Percentiles rank a stretch among this genome's conserved stretches.
These are phyloP conservation scores for Ophiocordyceps camponoti-rufipedis DNA, from an alignment of 2,329 filamentous ascomycete species.

Conservation along the genomic window DNA sequence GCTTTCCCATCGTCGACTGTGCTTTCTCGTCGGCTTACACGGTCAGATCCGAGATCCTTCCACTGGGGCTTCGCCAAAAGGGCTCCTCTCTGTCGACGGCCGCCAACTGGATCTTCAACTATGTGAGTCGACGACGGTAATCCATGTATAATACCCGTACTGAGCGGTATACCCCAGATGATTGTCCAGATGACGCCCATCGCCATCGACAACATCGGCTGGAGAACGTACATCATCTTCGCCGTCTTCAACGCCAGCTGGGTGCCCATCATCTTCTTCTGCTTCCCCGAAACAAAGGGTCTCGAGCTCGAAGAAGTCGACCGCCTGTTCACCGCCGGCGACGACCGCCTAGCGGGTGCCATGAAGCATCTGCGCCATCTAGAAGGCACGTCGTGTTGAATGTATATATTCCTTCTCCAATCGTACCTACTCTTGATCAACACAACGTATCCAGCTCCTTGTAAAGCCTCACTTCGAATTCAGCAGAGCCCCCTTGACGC, in stretches of 20 bases:
- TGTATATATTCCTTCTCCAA: not conserved
- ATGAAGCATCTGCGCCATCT: not conserved
- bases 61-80: conserved; percentile 11
- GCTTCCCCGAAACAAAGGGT: conserved; percentile 13
- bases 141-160: no score
- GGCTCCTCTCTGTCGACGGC: conserved; percentile 15
- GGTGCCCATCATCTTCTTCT: conserved; percentile 11
- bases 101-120: conserved; percentile 16
- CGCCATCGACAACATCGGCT: conserved; percentile 8
- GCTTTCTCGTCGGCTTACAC: not conserved
- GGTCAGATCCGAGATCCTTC: conserved; percentile 13
- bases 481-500: conserved; percentile 7
- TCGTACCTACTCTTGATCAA: no score
- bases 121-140: conserved; percentile 6
- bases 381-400: not conserved
- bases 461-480: not conserved
- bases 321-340: conserved; percentile 7
- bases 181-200: conserved; percentile 5
- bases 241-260: conserved; percentile 10
- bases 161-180: not conserved
- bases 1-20: conserved; percentile 1
- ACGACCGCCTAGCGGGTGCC: conserved; percentile 1
- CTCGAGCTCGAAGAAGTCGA: conserved; percentile 24
- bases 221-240: conserved; percentile 12
- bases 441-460: no score